Base-by-base conservation (phyloP, 169 alveolate genomes). In the Plasmodium berghei region DNA sequence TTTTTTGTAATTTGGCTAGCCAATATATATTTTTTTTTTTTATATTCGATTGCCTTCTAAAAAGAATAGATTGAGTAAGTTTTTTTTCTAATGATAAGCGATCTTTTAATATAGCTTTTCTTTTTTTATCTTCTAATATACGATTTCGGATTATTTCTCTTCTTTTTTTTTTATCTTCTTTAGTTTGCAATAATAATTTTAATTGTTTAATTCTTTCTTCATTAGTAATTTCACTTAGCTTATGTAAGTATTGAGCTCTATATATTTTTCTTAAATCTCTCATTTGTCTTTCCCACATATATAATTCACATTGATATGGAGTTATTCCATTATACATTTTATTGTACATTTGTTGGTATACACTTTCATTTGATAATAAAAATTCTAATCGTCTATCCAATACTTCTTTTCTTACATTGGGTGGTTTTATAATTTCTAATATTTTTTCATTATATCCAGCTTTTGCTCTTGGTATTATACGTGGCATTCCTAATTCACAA, bases 261-360 rank as follows among this genome's bases (percentile, higher is more conserved):
- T 95, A 95, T 1, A 95, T 89, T 26, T 88, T 90, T 34, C 97
- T 83, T 24, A 95, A 28, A 62, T 95, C 97, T 42, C 94, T 69
- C 96, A 95, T 91, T 90, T 95, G 97, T 22, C 97, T 90, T 89
- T 95, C 96, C 97, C 97, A 95, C 96, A 94, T 93, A 80, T 85
- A 95, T 40, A 95, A 87, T 64, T 95, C 97, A 20, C 96, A 95
- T 74, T 89, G 95, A 69, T 93, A 95, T 5, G 97, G 97, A n/a
- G 97, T 95, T 42, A 95, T 77, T 1, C 97, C 97, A 58, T 88
- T 90, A 62, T 95, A 89, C 86, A 94, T 88, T 74, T 93, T 93
- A 55, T 95, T 96, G 58, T 85, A 86, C 74, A 89, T 56, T 75
- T 95, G 97, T 73, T 95, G 97, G 46, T 92, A 92, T 46, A 87